Evolutionary conservation across 805 yeast species (phyloP).

Genomic region (Ogataea ganodermae): DNA sequence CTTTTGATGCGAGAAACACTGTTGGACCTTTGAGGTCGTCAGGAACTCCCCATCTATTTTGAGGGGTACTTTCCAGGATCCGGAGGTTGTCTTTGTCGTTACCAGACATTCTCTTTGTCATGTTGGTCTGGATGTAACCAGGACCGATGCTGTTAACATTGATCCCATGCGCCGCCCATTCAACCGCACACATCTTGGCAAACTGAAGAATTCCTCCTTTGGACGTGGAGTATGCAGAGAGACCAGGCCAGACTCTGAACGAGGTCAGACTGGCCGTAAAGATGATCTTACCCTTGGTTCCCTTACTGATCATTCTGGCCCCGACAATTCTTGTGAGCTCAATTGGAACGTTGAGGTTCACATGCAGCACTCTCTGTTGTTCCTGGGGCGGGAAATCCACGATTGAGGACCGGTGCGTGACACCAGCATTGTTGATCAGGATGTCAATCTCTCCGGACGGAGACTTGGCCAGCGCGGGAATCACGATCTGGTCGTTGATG

Average conservation of each 20-base stretch:
- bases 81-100: constrained; percentile 31
- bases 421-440: constrained; percentile 39
- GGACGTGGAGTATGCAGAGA: constrained; percentile 44
- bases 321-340: constrained; percentile 41
- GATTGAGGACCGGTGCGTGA: constrained; percentile 35
- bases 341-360: constrained; percentile 42
- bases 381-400: constrained; percentile 40
- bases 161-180: constrained; percentile 47
- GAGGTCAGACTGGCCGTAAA: constrained; percentile 45
- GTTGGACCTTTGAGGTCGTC: constrained; percentile 48
- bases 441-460: constrained; percentile 34
- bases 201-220: constrained; percentile 43
- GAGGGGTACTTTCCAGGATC: constrained; percentile 43
- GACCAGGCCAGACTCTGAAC: constrained; percentile 41
- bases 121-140: constrained; percentile 49
- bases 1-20: constrained; percentile 49
- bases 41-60: constrained; percentile 49
- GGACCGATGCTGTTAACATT: constrained; percentile 53
- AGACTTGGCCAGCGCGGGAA: constrained; percentile 34
- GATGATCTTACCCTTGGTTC: constrained; percentile 41
- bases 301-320: constrained; percentile 36
- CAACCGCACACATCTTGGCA: constrained; percentile 43
- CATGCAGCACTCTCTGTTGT: constrained; percentile 42
- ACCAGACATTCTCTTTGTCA: constrained; percentile 38
- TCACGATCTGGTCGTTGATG: constrained; percentile 32